phyloP scores from a whole-genome alignment of 345 rosid species.

The Melaleuca alternifolia region DNA sequence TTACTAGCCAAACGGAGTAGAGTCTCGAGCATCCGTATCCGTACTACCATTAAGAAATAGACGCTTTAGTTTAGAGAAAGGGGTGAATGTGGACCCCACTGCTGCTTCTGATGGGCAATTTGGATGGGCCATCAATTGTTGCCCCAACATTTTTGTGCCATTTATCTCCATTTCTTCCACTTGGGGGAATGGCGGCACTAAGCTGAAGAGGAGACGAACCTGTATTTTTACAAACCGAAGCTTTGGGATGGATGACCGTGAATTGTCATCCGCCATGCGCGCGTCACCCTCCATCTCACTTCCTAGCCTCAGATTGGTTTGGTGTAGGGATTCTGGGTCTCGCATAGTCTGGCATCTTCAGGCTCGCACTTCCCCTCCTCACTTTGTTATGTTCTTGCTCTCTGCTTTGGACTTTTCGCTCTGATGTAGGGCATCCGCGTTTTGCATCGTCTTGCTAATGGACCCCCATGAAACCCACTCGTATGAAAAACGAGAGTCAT shows the following conservation, averaged over 20 bases:
- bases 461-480: no score
- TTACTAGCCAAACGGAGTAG: neutral
- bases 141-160: fast-evolving
- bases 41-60: fast-evolving
- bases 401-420: no score
- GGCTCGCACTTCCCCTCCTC: no score
- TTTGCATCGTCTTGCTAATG: no score
- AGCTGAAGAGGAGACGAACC: fast-evolving
- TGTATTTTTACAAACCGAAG: fast-evolving
- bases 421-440: no score
- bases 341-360: no score
- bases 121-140: neutral
- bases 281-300: no score
- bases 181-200: neutral
- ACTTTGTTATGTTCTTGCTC: no score
- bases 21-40: neutral
- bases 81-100: neutral
- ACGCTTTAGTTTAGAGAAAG: neutral
- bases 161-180: fast-evolving
- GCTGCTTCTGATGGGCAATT: neutral
- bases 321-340: no score
- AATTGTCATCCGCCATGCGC: no score
- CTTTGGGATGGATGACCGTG: neutral
- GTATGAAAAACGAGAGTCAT: no score
- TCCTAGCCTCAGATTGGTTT: no score